These are phyloP conservation scores for Pestalotiopsis sp. DNA, from an alignment of 2,329 filamentous ascomycete genomes.

Conservation along the genomic window DNA sequence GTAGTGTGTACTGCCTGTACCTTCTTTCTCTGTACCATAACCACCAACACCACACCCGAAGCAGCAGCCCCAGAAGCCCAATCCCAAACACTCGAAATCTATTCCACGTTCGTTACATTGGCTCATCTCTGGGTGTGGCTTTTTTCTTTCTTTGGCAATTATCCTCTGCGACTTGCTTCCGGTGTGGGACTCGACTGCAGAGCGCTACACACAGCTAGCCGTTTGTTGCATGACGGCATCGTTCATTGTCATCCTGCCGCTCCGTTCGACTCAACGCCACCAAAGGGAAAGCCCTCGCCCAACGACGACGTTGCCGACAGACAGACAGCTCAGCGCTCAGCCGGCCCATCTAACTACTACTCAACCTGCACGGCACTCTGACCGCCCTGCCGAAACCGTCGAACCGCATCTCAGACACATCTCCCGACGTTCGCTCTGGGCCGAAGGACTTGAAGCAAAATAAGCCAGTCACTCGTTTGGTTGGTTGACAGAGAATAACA, in stretches of 20 bases:
- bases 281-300: background rate
- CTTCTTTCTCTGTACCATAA: conserved; percentile 11
- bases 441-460: background rate
- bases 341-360: background rate
- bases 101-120: conserved; percentile 10
- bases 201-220: conserved; percentile 3
- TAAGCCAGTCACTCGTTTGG: conserved; percentile 2
- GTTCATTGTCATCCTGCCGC: conserved; percentile 9
- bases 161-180: background rate
- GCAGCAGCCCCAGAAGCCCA: background rate
- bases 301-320: background rate
- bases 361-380: background rate
- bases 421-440: background rate
- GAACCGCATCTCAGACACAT: background rate
- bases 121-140: background rate
- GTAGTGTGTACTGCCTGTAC: conserved; percentile 9
- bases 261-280: conserved; percentile 8
- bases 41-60: background rate
- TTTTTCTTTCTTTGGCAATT: background rate
- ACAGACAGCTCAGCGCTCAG: background rate
- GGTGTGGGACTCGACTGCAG: conserved; percentile 4
- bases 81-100: conserved; percentile 2
- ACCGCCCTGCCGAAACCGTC: background rate
- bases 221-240: conserved; percentile 9
- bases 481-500: background rate